Conservation (phyloP, 306 rosid genomes). For the Begonia peltatifolia region DNA sequence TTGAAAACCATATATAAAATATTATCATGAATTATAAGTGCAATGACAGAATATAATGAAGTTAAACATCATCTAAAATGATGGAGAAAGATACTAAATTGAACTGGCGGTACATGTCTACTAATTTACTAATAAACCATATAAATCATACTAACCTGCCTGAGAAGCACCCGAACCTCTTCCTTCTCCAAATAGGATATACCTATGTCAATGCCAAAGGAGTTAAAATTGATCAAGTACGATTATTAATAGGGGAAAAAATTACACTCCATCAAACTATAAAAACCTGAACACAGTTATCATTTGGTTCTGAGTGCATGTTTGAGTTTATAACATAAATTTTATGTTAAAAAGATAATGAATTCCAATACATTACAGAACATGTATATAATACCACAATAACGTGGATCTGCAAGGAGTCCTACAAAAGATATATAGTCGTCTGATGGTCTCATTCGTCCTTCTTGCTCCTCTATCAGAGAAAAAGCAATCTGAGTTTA, state of each 20-base stretch:
- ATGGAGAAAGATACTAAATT: no score
- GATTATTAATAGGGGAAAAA: no score
- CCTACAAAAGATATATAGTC: conserved; percentile 82
- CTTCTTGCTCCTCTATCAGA: conserved; percentile 93
- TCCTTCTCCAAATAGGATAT: conserved; percentile 88
- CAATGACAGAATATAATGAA: not conserved
- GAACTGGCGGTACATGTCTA: not conserved
- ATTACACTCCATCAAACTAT: no score
- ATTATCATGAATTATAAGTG: not conserved
- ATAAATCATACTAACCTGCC: conserved; percentile 51
- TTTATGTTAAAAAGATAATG: conserved; percentile 9
- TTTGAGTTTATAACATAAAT: conserved; percentile 4
- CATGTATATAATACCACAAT: conserved; percentile 61
- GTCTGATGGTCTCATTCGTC: conserved; percentile 36
- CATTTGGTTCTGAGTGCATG: not conserved
- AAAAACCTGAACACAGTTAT: not conserved
- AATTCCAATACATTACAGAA: conserved; percentile 34
- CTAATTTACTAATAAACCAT: not conserved
- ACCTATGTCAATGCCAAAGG: conserved; percentile 43
- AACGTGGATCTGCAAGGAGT: conserved; percentile 95
- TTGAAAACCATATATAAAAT: not conserved
- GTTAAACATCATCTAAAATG: not conserved
- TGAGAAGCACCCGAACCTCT: conserved; percentile 88
- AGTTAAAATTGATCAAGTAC: conserved; percentile 13
- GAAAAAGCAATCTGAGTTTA: conserved; percentile 72